A percentile compares a stretch with the other conserved stretches of the same genome.
Evolutionary conservation across 1,139 yeast species (phyloP).

Genomic region (Pichia sp.): DNA sequence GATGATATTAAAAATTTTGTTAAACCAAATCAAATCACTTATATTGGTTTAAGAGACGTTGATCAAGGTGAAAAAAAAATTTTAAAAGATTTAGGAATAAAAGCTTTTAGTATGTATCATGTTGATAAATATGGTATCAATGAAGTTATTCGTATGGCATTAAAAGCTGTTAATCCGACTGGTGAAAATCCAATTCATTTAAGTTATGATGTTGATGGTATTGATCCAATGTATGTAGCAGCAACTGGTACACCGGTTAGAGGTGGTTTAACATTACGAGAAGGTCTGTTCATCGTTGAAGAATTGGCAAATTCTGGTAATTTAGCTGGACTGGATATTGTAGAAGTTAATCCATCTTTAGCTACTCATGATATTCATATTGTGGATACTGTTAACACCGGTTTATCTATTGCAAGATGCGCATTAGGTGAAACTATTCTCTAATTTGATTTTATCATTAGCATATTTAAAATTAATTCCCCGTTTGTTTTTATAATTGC

Average conservation of each 20-base stretch:
- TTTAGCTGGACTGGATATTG: constrained; percentile 82
- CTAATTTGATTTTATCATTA: constrained; percentile 33
- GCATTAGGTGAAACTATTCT: constrained; percentile 89
- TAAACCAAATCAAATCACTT: constrained; percentile 68
- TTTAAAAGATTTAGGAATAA: constrained; percentile 62
- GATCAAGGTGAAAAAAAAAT: constrained; percentile 80
- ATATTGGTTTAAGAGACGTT: constrained; percentile 92
- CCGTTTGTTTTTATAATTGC: no score
- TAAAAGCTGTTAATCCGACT: constrained; percentile 70
- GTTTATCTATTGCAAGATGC: constrained; percentile 87
- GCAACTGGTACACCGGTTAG: constrained; percentile 98
- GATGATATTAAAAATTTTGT: constrained; percentile 43
- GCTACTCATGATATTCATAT: constrained; percentile 76
- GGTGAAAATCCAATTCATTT: constrained; percentile 75
- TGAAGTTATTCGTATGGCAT: constrained; percentile 87
- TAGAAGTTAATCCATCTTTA: constrained; percentile 87
- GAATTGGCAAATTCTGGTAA: constrained; percentile 86
- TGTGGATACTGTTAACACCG: constrained; percentile 81
- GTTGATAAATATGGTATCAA: constrained; percentile 92
- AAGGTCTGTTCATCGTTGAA: constrained; percentile 88
- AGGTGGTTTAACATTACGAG: constrained; percentile 92
- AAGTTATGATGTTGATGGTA: constrained; percentile 94
- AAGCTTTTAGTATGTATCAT: constrained; percentile 94
- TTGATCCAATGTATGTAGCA: constrained; percentile 90
- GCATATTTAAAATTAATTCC: no score